Percentiles rank a stretch among this genome's conserved stretches.
phyloP scores from a whole-genome alignment of 2,329 filamentous ascomycete species.

The Penicillium sp. region DNA sequence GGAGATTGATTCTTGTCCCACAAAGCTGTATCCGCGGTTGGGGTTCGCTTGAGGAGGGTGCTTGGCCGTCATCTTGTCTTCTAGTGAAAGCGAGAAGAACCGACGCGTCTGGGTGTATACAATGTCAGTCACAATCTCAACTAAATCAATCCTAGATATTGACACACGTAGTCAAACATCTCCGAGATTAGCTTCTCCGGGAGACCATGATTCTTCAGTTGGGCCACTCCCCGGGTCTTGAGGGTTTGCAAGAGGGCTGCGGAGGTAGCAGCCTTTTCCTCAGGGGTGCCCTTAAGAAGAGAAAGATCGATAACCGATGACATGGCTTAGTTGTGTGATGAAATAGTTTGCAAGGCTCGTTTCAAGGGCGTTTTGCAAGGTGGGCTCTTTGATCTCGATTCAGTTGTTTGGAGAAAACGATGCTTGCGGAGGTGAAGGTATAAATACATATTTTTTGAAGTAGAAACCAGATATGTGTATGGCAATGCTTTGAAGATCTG shows the following conservation, averaged over 20 bases:
- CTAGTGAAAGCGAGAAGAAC: constrained; percentile 28
- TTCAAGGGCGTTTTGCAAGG: background rate
- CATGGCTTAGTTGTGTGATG: background rate
- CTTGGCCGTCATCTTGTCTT: constrained; percentile 31
- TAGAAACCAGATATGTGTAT: too few relatives aligned
- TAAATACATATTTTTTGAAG: background rate
- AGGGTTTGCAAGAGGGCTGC: constrained; percentile 11
- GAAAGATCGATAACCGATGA: constrained; percentile 16
- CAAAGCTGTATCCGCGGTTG: constrained; percentile 33
- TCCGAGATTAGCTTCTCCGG: constrained; percentile 12
- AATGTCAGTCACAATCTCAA: background rate
- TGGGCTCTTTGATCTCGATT: background rate
- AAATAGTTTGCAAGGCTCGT: background rate
- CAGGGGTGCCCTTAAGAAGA: constrained; percentile 15
- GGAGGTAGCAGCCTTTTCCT: constrained; percentile 12
- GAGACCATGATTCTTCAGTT: constrained; percentile 21
- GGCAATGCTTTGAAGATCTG: background rate
- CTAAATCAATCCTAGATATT: background rate
- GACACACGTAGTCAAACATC: constrained; percentile 17
- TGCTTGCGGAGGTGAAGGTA: background rate
- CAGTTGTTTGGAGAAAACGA: background rate
- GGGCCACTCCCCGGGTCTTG: constrained; percentile 19
- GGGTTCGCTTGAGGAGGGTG: constrained; percentile 32
- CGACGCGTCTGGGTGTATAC: constrained; percentile 8
- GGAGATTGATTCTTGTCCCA: constrained; percentile 32